Percentiles rank a stretch among this genome's conserved stretches.
Conservation (phyloP, 2,329 filamentous ascomycete species). For the Meredithiella fracta region DNA sequence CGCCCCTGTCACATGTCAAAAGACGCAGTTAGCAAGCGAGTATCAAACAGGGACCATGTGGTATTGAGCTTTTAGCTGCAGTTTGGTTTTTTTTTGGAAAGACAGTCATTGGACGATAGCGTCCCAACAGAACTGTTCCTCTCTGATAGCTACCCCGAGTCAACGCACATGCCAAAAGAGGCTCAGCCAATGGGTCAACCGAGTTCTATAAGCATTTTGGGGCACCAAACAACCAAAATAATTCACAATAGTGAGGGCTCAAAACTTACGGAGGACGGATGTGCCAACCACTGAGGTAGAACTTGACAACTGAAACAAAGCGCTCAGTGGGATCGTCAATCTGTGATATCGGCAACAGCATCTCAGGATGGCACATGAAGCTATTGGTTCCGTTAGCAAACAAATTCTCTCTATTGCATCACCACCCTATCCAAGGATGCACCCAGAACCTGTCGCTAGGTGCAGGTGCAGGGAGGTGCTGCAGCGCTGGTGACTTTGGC, state of each 20-base stretch:
- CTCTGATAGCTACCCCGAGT: not conserved
- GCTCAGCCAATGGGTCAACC: not conserved
- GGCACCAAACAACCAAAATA: slow-evolving; percentile 6
- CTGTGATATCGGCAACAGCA: slow-evolving; percentile 69
- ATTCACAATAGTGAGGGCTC: not conserved
- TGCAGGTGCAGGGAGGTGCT: not conserved
- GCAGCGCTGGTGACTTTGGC: not conserved
- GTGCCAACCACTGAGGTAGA: slow-evolving; percentile 97
- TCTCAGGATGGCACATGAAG: slow-evolving; percentile 99
- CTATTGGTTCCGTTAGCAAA: slow-evolving; percentile 27
- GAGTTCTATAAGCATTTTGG: slow-evolving; percentile 2
- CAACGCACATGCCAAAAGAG: not conserved
- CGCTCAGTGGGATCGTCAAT: slow-evolving; percentile 79
- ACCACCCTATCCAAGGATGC: not conserved
- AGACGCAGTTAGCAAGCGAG: not conserved
- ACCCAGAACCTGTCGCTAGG: not conserved
- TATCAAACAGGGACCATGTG: not conserved
- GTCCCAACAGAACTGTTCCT: not conserved
- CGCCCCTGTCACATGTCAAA: slow-evolving; percentile 43
- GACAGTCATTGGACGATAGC: not conserved
- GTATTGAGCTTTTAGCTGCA: not conserved
- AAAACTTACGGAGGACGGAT: slow-evolving; percentile 84
- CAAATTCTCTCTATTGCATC: too few species aligned
- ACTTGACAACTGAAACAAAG: slow-evolving; percentile 92
- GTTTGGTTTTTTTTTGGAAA: not conserved